Base-by-base conservation (phyloP, 805 yeast genomes). In the Metschnikowia amazonensis region DNA sequence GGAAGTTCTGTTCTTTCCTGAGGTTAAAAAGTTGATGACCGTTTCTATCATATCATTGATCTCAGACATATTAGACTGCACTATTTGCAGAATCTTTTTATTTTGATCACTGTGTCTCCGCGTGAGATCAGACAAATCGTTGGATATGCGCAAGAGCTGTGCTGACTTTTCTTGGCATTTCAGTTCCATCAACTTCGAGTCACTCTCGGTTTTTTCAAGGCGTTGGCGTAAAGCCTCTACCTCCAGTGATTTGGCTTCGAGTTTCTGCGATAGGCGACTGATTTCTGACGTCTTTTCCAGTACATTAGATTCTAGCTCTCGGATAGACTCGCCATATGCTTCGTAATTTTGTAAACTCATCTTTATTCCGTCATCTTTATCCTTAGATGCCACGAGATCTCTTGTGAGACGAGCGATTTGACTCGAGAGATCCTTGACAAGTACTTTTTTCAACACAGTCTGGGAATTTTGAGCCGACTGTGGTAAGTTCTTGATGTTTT, bases 401-500 rank as follows among this genome's bases (percentile, higher is more conserved):
- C 72, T 70, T 52, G 80, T 75, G 29, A 84, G 62, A 50, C 77
- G 65, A 59, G 65, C 79, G 75, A 63, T 79, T 72, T 66, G 84
- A 77, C 53, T 72, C 57, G 58, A 77, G 67, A 64, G 75, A 71
- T 59, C 84, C 78, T 57, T 74, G 61, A 57, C 83, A 61, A 56
- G 78, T 53, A 60, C 77, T 55, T 63, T 79, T 74, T 66, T 86
- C 77, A 72, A 58, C 8, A 78, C 59, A 30, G 64, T 43, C 10
- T 72, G 72, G 18, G 60, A 61, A 40, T 66, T 73, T 32, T 62
- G 64, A 4, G 79, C 79, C 8, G 71, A 60, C 51, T 52, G 87
- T 56, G 76, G 87, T 62, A 30, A 75, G 70, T 69, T 88, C 56
- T 79, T 79, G 49, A 89, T 87, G 51, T 80, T 83, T 52, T 88